Evolutionary conservation across 2,329 filamentous ascomycete genomes (phyloP).

Genomic region (Penicillium sp.): DNA sequence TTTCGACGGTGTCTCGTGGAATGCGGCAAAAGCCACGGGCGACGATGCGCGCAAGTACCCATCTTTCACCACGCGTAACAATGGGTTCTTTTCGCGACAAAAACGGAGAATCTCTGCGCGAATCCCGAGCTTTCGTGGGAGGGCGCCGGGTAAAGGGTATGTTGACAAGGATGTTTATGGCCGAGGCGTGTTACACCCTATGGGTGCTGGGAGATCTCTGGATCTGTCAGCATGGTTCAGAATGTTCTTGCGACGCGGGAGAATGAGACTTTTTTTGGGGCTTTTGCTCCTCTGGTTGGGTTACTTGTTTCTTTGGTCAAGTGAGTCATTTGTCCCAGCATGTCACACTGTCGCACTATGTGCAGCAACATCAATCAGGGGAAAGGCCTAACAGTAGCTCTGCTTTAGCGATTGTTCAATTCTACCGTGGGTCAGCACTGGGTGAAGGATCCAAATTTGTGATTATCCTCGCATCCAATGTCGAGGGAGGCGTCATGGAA

Average conservation of each 20-base stretch:
- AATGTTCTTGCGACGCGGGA: constrained; percentile 58
- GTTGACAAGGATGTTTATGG: constrained; percentile 69
- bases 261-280: constrained; percentile 56
- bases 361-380: neutral
- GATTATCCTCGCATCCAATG: constrained; percentile 85
- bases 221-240: constrained; percentile 30
- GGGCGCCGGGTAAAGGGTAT: constrained; percentile 39
- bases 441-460: constrained; percentile 89
- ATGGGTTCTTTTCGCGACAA: constrained; percentile 81
- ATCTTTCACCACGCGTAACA: constrained; percentile 72
- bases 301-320: constrained; percentile 63
- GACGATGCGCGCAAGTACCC: constrained; percentile 68
- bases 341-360: neutral
- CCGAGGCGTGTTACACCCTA: constrained; percentile 46
- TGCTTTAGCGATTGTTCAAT: constrained; percentile 50
- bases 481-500: constrained; percentile 96
- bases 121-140: constrained; percentile 64
- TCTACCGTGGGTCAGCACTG: constrained; percentile 66
- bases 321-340: constrained; percentile 49
- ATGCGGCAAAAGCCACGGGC: constrained; percentile 71
- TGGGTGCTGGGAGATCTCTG: constrained; percentile 24
- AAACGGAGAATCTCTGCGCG: constrained; percentile 74
- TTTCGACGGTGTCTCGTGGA: constrained; percentile 61
- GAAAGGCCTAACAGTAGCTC: neutral
- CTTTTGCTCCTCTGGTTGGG: constrained; percentile 56